Evolutionary conservation across 148 eudicot species (phyloP).

Genomic region (Vaccinium corymbosum): DNA sequence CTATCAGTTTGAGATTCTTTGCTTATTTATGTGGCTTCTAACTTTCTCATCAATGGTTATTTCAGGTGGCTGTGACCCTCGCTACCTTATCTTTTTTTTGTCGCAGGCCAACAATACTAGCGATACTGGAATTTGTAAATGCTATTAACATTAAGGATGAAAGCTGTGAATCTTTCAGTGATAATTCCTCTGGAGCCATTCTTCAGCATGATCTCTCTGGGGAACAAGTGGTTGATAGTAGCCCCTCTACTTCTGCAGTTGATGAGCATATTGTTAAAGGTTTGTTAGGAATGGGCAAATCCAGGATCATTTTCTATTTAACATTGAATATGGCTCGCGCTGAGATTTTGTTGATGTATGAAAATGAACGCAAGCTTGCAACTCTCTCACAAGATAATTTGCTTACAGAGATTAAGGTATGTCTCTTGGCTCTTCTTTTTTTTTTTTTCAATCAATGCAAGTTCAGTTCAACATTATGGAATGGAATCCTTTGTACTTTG

Average conservation of each 20-base stretch:
- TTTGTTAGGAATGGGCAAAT: slow-evolving; percentile 86
- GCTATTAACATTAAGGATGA: slow-evolving; percentile 65
- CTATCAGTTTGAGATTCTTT: slow-evolving; percentile 14
- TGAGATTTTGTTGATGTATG: slow-evolving; percentile 82
- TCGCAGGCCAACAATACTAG: slow-evolving; percentile 81
- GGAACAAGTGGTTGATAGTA: slow-evolving; percentile 38
- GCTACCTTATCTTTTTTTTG: slow-evolving; percentile 93
- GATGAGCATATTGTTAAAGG: slow-evolving; percentile 68
- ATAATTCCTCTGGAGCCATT: slow-evolving; percentile 46
- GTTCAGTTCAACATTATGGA: neutral
- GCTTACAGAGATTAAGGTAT: slow-evolving; percentile 82
- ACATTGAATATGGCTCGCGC: slow-evolving; percentile 82
- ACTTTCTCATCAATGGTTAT: slow-evolving; percentile 11
- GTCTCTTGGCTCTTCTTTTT: slow-evolving; percentile 13
- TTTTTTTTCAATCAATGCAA: slow-evolving; percentile 5
- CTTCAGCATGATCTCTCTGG: slow-evolving; percentile 41
- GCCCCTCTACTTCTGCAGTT: slow-evolving; percentile 31
- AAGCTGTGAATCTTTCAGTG: slow-evolving; percentile 47
- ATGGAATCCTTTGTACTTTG: neutral
- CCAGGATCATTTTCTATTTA: slow-evolving; percentile 65
- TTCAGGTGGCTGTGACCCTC: slow-evolving; percentile 88
- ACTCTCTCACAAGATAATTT: slow-evolving; percentile 89
- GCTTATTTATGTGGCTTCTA: slow-evolving; percentile 2
- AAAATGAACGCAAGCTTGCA: slow-evolving; percentile 75
- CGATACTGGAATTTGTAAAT: slow-evolving; percentile 73